Conservation (phyloP, 441 rosid genomes). For the Erysimum cheiri region DNA sequence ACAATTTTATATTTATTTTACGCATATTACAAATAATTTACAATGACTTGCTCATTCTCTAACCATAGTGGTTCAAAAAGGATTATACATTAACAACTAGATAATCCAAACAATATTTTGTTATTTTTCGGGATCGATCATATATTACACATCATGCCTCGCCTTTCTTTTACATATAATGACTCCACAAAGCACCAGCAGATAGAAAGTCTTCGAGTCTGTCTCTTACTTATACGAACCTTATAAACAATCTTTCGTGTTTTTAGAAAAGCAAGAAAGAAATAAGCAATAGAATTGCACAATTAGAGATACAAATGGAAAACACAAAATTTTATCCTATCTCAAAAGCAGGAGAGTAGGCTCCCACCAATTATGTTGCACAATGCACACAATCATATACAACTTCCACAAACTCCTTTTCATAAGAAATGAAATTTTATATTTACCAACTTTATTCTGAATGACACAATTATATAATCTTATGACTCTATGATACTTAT, state of each 20-base stretch:
- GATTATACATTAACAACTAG: neutral
- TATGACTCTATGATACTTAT: neutral
- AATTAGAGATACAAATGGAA: conserved; percentile 20
- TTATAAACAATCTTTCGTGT: conserved; percentile 17
- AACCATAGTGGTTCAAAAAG: neutral
- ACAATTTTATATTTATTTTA: neutral
- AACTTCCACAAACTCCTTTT: conserved; percentile 38
- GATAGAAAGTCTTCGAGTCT: conserved; percentile 8
- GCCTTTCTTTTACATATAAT: conserved; percentile 7
- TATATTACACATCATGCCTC: neutral
- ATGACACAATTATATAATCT: conserved; percentile 33
- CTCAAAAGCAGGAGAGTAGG: conserved; percentile 15
- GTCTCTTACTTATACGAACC: conserved; percentile 11
- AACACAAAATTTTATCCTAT: conserved; percentile 17
- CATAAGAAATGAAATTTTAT: neutral
- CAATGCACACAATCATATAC: conserved; percentile 35
- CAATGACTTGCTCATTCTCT: neutral
- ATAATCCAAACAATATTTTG: neutral
- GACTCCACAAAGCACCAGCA: conserved; percentile 28
- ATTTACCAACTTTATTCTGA: conserved; percentile 25
- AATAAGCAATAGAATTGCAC: conserved; percentile 23
- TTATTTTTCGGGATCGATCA: neutral
- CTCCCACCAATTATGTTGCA: conserved; percentile 37
- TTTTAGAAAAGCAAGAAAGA: neutral
- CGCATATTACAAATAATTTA: neutral